Evolutionary conservation across 805 yeast species (phyloP).

Genomic region (Ogataea henricii): DNA sequence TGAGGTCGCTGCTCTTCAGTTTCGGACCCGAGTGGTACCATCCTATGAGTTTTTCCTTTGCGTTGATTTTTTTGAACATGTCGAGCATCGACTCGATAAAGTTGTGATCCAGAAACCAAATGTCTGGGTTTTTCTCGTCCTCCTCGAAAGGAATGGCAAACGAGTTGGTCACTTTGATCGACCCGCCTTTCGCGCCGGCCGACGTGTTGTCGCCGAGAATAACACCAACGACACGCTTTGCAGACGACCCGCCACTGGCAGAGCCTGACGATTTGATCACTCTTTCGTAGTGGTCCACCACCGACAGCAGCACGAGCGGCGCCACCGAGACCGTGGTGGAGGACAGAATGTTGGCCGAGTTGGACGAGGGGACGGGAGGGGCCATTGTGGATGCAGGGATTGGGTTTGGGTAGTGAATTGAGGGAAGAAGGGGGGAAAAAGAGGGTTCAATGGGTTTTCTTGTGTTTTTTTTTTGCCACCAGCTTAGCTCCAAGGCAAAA

Average conservation of each 20-base stretch:
- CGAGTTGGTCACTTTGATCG: slow-evolving; percentile 79
- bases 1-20: slow-evolving; percentile 81
- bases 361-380: slow-evolving; percentile 18
- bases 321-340: slow-evolving; percentile 76
- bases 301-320: slow-evolving; percentile 90
- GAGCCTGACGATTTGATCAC: slow-evolving; percentile 53
- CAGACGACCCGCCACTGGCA: slow-evolving; percentile 26
- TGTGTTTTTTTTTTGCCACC: too few species aligned
- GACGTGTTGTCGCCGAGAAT: slow-evolving; percentile 77
- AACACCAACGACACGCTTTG: slow-evolving; percentile 91
- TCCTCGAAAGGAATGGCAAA: slow-evolving; percentile 99
- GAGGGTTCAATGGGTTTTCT: neutral
- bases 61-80: slow-evolving; percentile 97
- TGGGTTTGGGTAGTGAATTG: neutral
- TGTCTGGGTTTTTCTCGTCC: slow-evolving; percentile 85
- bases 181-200: slow-evolving; percentile 34
- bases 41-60: slow-evolving; percentile 94
- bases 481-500: too few species aligned
- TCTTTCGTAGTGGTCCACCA: slow-evolving; percentile 93
- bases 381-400: too few species aligned
- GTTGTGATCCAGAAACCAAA: slow-evolving; percentile 97
- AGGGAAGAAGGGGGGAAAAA: neutral
- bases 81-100: slow-evolving; percentile 95
- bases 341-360: slow-evolving; percentile 32
- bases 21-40: slow-evolving; percentile 99